A percentile compares a stretch with the other conserved stretches of the same genome.
Conservation (phyloP, 495 filamentous ascomycete genomes). For the Hypoxylon perforatum region DNA sequence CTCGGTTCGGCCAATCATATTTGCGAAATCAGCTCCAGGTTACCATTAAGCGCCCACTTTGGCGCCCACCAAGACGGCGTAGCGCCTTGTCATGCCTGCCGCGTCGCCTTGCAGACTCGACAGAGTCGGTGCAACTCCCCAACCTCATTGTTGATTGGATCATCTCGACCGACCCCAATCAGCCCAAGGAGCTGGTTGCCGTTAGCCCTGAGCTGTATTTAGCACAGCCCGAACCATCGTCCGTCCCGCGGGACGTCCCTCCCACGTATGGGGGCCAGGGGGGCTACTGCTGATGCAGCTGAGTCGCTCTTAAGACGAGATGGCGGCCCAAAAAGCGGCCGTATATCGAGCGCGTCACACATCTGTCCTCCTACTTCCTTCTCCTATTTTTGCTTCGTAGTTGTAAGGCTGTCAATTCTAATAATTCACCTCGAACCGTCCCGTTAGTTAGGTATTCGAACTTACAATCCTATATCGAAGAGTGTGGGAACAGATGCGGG, state of each 20-base stretch:
- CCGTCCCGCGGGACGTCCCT: conserved; percentile 17
- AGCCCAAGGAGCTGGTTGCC: conserved; percentile 33
- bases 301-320: conserved; percentile 17
- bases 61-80: conserved; percentile 23
- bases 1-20: conserved; percentile 23
- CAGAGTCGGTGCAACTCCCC: conserved; percentile 15
- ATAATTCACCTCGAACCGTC: background rate
- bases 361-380: conserved; percentile 1
- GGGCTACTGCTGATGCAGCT: conserved; percentile 22
- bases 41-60: conserved; percentile 33
- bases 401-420: background rate
- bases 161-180: conserved; percentile 12
- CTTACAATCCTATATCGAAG: conserved; percentile 7
- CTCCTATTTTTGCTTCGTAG: conserved; percentile 2
- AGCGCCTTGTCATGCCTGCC: conserved; percentile 23
- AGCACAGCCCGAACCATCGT: conserved; percentile 20
- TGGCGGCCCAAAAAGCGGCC: conserved; percentile 34
- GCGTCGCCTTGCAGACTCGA: conserved; percentile 10
- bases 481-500: conserved; percentile 14
- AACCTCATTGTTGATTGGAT: conserved; percentile 35
- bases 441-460: conserved; percentile 1
- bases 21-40: background rate
- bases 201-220: conserved; percentile 15
- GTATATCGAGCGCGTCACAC: conserved; percentile 15
- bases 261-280: conserved; percentile 1